Evolutionary conservation across 1,284 basidiomycete genomes (phyloP), one percentile per base, ranked within the genome.

Genomic region (Hemileia vastatrix): DNA sequence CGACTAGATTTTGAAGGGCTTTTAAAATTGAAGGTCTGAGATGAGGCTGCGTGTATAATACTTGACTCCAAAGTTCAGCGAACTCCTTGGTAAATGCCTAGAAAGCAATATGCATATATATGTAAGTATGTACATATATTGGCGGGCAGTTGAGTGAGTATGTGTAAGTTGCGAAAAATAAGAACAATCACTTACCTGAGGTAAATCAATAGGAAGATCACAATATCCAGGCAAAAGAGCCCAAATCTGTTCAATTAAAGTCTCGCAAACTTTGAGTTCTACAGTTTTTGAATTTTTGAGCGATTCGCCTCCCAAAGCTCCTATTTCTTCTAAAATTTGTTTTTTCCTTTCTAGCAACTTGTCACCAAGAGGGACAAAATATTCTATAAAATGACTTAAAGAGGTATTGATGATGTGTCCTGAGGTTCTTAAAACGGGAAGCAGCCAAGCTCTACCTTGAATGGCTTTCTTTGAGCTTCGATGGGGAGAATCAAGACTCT

Each of bases 361-460:
- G 76, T 96, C 93, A 44, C 90, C 95, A 40, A 98, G 79, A 13
- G 95, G 92, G 6, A 98, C 87, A 68, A 98, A 94, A 76, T 89
- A 88, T 2, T 82, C 81, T 15, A 90, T 81, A 72, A 98, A 99
- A 78, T 94, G 93, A 0, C 78, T 77, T 47, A 98, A 80, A 80
- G 86, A 64, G 83, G 93, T 71, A 85, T 87, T 82, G 85, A 92
- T 71, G 81, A 80, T 80, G 45, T 77, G 83, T 13, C 51, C 11
- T 9, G 44, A 6, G 32, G 87, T 83, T n/a, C 86, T 79, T 62
- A 99, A 84, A 59, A 97, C 80, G 2, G 95, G 94, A 4, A 99
- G 81, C 23, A 99, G 81, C 80, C 90, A 96, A 1, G 94, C 95
- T 50, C 90, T 85, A 18, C 81, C 81, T 5, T 53, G 49, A 31